Conservation (phyloP, 1,284 basidiomycete species). For the Stereum hirsutum region DNA sequence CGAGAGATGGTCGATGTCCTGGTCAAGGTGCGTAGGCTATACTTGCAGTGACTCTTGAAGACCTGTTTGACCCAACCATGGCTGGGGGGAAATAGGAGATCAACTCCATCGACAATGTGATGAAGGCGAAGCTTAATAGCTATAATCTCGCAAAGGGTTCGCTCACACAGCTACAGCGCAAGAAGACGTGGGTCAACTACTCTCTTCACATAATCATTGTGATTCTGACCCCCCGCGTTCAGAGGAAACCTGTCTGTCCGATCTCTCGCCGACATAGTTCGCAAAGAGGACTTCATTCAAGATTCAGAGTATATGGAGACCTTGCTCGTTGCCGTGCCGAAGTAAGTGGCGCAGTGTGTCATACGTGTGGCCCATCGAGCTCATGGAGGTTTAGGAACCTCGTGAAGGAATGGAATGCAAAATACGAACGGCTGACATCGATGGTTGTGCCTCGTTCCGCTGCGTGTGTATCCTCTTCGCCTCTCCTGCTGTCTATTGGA, state of each 20-base stretch:
- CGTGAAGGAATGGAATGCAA: constrained; percentile 82
- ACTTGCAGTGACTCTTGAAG: neutral
- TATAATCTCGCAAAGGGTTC: constrained; percentile 96
- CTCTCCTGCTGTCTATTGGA: neutral
- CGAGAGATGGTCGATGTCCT: constrained; percentile 77
- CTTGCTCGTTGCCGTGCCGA: constrained; percentile 89
- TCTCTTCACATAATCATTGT: neutral
- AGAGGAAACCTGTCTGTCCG: constrained; percentile 93
- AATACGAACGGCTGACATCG: constrained; percentile 81
- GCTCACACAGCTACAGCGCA: constrained; percentile 89
- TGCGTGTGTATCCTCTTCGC: constrained; percentile 37
- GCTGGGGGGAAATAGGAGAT: constrained; percentile 56
- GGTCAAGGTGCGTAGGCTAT: constrained; percentile 52
- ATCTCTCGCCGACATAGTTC: constrained; percentile 81
- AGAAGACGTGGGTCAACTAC: constrained; percentile 64
- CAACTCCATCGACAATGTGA: constrained; percentile 80
- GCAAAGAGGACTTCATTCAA: constrained; percentile 73
- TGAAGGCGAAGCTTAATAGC: constrained; percentile 84
- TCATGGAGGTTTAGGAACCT: constrained; percentile 47
- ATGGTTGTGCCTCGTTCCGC: constrained; percentile 98
- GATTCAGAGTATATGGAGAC: constrained; percentile 95
- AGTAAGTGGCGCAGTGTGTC: constrained; percentile 42
- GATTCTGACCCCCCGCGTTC: constrained; percentile 10
- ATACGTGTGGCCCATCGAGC: no score
- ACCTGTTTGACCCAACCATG: constrained; percentile 3